phyloP scores from a whole-genome alignment of 352 stramenopile genomes.

The Aphanomyces cochlioides region DNA sequence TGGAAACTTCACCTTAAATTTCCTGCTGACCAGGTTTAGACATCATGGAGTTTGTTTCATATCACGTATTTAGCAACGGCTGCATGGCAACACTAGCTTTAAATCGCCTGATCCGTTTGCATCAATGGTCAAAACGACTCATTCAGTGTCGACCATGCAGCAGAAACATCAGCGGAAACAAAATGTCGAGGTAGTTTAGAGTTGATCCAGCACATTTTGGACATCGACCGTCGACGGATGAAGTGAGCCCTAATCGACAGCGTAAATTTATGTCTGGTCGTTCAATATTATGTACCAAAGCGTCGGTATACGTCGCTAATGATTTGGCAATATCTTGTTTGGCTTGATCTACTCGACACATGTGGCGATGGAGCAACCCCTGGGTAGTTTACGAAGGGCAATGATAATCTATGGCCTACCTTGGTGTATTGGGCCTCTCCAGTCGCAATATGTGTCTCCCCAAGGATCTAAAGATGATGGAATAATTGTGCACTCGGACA shows the following conservation, averaged over 20 bases:
- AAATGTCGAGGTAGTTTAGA: constrained; percentile 36
- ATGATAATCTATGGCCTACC: not conserved
- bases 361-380: constrained; percentile 50
- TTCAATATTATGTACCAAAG: constrained; percentile 38
- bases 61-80: constrained; percentile 31
- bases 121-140: constrained; percentile 48
- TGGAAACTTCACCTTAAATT: constrained; percentile 75
- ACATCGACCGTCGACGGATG: constrained; percentile 60
- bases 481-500: too few relatives aligned
- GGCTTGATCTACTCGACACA: constrained; percentile 46
- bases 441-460: constrained; percentile 49
- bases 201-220: constrained; percentile 47
- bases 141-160: constrained; percentile 55
- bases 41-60: too few relatives aligned
- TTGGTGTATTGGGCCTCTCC: constrained; percentile 58
- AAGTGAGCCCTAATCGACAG: constrained; percentile 41
- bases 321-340: constrained; percentile 52
- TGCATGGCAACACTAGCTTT: constrained; percentile 66
- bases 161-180: constrained; percentile 12
- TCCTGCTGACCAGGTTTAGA: constrained; percentile 40
- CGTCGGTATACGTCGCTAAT: constrained; percentile 53
- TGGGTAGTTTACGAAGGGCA: not conserved
- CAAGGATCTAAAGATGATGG: constrained; percentile 33
- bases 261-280: not conserved
- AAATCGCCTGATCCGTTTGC: constrained; percentile 65